Base-by-base conservation (phyloP, 2,329 filamentous ascomycete genomes). In the Exophiala sp. region DNA sequence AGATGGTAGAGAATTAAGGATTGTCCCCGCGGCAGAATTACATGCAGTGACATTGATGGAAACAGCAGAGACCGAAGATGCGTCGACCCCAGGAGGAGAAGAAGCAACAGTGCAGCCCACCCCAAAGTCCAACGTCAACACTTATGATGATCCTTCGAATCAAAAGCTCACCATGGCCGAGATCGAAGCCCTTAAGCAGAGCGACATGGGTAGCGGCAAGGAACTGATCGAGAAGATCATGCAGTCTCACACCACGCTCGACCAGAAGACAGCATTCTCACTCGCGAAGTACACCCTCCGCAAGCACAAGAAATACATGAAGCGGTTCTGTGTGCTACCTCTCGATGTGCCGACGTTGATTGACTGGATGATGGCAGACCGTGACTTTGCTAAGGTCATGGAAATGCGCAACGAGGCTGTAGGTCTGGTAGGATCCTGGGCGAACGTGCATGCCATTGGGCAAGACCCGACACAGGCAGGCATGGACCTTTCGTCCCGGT, bases 221-320 rank as follows among this genome's bases (percentile, higher is more conserved):
- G 91, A 95, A 47, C 81, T 99, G 44, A 94, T 99, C 60, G 86
- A 89, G n/a, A 95, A 91, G 72, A 84, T 99, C 21, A 82, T 99
- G 71, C 80, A 91, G 29, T 94, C 91, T 40, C 94, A 99, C 71
- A 86, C 88, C 14, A 88, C 87, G 1, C 80, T 99, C 40, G 91
- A 95, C 62, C 88, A 97, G 74, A 99, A 99, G 78, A 97, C 94
- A 0, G 80, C 85, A 0, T 99, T 95, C 66, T 95, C 91, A 2
- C 77, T 96, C 54, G 91, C 92, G 40, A 99, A 99, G 71, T 99
- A 99, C 72, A 96, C 94, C 66, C 76, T 97, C 14, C 79, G 95
- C 42, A 99, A 99, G 75, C 87, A 89, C 60, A 91, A 86, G 68
- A 99, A 99, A 72, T 97, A 95, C 69, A 81, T 97, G 60, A 86